These are phyloP conservation scores for Cyclotella choctawhatcheeana DNA, from an alignment of 108 stramenopile species.

Conservation along the genomic window DNA sequence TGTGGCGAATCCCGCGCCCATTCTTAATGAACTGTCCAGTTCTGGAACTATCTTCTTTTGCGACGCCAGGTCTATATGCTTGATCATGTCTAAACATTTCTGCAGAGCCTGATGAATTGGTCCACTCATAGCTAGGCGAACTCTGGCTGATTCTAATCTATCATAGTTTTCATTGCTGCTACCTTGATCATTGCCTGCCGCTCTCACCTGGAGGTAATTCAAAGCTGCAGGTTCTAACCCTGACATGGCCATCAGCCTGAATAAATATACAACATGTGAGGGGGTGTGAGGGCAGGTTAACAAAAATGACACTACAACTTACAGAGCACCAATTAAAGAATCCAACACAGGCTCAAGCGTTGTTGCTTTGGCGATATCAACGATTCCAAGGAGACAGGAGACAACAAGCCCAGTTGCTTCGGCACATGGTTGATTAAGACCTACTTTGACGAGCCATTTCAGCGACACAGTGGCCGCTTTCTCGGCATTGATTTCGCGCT, in stretches of 20 bases:
- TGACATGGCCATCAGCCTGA: conserved; percentile 78
- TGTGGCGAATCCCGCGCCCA: conserved; percentile 78
- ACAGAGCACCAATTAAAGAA: conserved; percentile 72
- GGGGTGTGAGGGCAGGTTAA: no score
- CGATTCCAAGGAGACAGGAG: conserved; percentile 75
- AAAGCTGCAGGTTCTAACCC: conserved; percentile 85
- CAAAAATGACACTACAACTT: no score
- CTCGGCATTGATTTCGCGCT: conserved; percentile 49
- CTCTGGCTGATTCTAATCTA: conserved; percentile 66
- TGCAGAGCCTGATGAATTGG: conserved; percentile 76
- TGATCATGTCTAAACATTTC: conserved; percentile 78
- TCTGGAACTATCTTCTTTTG: conserved; percentile 73
- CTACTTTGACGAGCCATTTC: conserved; percentile 76
- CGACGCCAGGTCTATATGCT: conserved; percentile 40
- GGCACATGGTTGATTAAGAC: conserved; percentile 77
- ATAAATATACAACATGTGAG: no score
- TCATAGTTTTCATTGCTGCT: conserved; percentile 66
- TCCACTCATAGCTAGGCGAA: conserved; percentile 74
- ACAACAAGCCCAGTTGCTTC: conserved; percentile 83
- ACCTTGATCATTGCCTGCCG: conserved; percentile 63
- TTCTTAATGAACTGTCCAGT: conserved; percentile 40
- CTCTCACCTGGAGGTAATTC: conserved; percentile 79
- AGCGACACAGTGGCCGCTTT: conserved; percentile 74
- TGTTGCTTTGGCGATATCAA: conserved; percentile 64
- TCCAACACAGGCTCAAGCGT: conserved; percentile 83